Percentiles rank a stretch among this genome's conserved stretches.
phyloP scores from a whole-genome alignment of 148 eudicot genomes.

The Talinum fruticosum region DNA sequence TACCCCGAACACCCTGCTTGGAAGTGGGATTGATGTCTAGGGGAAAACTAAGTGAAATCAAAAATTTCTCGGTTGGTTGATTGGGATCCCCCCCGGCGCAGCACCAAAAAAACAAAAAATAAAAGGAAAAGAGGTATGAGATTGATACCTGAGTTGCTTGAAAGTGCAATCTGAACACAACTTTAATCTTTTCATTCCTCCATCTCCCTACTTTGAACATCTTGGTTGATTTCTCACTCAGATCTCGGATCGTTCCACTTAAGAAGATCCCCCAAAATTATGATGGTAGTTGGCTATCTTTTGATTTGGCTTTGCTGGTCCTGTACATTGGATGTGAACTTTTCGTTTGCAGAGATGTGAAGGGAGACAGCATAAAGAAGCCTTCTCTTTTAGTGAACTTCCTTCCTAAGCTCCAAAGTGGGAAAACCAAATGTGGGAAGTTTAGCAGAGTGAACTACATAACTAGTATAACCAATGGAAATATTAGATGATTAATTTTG shows the following conservation, averaged over 20 bases:
- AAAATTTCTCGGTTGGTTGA: background rate
- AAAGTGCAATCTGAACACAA: constrained; percentile 75
- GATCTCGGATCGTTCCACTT: background rate
- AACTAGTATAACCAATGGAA: constrained; percentile 23
- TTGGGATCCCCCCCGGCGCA: background rate
- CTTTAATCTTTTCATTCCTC: constrained; percentile 77
- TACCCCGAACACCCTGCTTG: background rate
- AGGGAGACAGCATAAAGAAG: constrained; percentile 6
- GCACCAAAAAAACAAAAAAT: background rate
- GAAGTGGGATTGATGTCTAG: background rate
- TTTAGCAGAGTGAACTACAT: constrained; percentile 11
- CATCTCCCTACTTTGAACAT: constrained; percentile 83
- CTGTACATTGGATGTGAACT: constrained; percentile 1
- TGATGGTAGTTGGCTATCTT: constrained; percentile 5
- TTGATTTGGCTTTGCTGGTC: constrained; percentile 1
- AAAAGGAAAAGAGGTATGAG: background rate
- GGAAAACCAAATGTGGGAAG: constrained; percentile 13
- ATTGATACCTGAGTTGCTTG: constrained; percentile 80
- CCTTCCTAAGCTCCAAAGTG: constrained; percentile 16
- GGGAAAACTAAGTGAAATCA: background rate
- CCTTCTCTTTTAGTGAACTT: constrained; percentile 19
- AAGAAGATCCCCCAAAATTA: constrained; percentile 1
- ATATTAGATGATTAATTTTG: constrained; percentile 7
- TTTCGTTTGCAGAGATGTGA: constrained; percentile 18
- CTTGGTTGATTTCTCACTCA: constrained; percentile 20